Conservation (phyloP, 2,329 filamentous ascomycete genomes). For the Cercospora brassicicola region DNA sequence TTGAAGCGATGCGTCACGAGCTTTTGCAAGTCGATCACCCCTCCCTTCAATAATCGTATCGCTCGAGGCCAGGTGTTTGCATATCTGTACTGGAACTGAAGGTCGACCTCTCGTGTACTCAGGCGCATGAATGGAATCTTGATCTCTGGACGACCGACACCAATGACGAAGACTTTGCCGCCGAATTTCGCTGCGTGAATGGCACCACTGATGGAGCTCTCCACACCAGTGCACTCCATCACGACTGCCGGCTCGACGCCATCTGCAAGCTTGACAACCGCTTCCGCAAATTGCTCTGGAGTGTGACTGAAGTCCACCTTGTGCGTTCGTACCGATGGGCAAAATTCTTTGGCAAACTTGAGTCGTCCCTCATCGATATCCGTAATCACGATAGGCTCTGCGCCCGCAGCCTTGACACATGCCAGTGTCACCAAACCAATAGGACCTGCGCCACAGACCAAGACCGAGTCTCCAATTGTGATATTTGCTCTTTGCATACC, state of each 20-base stretch:
- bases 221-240: conserved; percentile 92
- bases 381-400: conserved; percentile 87
- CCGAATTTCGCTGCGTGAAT: conserved; percentile 93
- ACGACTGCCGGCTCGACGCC: conserved; percentile 78
- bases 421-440: conserved; percentile 88
- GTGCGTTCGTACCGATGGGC: conserved; percentile 76
- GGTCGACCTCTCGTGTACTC: conserved; percentile 85
- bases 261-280: conserved; percentile 69
- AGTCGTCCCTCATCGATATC: conserved; percentile 88
- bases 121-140: conserved; percentile 93
- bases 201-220: conserved; percentile 79
- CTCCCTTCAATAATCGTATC: conserved; percentile 81
- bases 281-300: conserved; percentile 69
- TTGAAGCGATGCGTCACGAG: conserved; percentile 85
- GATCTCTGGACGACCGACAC: conserved; percentile 93
- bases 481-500: conserved; percentile 81
- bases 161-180: conserved; percentile 95
- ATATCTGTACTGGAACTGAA: conserved; percentile 97
- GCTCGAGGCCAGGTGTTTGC: conserved; percentile 94
- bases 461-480: conserved; percentile 77
- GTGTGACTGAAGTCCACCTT: conserved; percentile 65
- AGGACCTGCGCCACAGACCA: conserved; percentile 90
- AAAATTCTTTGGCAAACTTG: conserved; percentile 79
- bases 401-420: conserved; percentile 81
- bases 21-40: conserved; percentile 75